phyloP scores from a whole-genome alignment of 176 grass and related monocot species.

The Carex littledalei region DNA sequence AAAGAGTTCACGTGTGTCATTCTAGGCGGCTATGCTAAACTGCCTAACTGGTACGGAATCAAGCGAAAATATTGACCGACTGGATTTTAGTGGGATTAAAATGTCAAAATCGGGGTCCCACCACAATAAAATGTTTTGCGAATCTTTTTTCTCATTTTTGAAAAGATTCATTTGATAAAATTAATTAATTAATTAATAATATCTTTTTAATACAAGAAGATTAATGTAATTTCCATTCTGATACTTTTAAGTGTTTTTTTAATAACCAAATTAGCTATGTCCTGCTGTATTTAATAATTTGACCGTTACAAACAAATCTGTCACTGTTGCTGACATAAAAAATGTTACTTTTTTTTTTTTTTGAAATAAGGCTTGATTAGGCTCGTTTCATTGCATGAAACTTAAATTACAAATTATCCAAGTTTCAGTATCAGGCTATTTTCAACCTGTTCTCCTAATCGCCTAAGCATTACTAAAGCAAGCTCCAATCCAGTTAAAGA shows the following conservation, averaged over 20 bases:
- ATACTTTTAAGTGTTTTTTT: background rate
- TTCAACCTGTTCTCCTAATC: no score
- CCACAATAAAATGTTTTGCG: background rate
- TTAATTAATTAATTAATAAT: background rate
- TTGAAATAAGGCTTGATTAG: no score
- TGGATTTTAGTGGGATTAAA: background rate
- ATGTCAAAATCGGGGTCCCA: background rate
- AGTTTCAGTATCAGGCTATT: no score
- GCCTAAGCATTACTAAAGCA: no score
- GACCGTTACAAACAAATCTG: background rate
- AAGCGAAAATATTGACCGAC: background rate
- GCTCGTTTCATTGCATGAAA: no score
- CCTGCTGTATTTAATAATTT: background rate
- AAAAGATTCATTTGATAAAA: background rate
- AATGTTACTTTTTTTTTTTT: background rate
- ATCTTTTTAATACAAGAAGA: background rate
- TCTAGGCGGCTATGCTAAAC: conserved; percentile 1
- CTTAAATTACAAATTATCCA: no score
- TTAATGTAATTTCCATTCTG: background rate
- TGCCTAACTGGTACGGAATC: background rate
- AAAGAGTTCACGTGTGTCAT: background rate
- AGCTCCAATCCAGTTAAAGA: no score
- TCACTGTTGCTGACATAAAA: background rate
- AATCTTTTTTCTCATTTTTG: background rate
- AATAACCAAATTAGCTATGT: background rate